These are phyloP conservation scores for Acacia melanoxylon DNA, from an alignment of 306 rosid genomes.

Conservation along the genomic window DNA sequence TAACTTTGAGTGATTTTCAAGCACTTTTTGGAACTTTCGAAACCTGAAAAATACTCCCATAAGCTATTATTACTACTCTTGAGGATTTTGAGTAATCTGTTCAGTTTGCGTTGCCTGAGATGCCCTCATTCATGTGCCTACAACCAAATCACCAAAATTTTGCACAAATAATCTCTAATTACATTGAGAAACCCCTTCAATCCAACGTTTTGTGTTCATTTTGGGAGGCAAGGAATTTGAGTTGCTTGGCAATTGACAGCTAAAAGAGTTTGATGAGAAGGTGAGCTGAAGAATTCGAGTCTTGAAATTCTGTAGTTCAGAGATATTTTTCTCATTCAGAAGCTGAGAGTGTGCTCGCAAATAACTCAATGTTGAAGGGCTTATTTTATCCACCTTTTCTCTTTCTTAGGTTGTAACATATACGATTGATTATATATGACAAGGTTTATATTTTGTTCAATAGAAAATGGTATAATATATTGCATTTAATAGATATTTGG, in stretches of 20 bases:
- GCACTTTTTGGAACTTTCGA: neutral
- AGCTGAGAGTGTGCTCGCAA: neutral
- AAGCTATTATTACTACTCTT: neutral
- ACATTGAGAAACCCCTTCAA: neutral
- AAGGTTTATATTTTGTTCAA: conserved; percentile 26
- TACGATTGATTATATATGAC: conserved; percentile 23
- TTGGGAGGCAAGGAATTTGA: neutral
- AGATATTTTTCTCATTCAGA: neutral
- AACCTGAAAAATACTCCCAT: neutral
- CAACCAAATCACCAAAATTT: neutral
- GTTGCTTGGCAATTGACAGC: neutral
- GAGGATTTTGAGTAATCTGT: neutral
- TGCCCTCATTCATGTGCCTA: neutral
- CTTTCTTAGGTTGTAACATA: neutral
- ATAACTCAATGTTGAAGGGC: neutral
- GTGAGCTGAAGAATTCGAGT: neutral
- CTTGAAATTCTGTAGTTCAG: neutral
- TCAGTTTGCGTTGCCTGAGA: neutral
- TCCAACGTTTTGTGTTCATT: neutral
- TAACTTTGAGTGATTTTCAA: neutral
- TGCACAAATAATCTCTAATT: neutral
- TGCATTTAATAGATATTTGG: neutral
- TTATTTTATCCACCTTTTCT: neutral
- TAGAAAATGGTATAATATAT: neutral
- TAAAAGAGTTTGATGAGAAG: neutral